Evolutionary conservation across 192 early-diverging fungal species (phyloP), one percentile per base, ranked within the genome.

Genomic region (Coemansia javaensis): DNA sequence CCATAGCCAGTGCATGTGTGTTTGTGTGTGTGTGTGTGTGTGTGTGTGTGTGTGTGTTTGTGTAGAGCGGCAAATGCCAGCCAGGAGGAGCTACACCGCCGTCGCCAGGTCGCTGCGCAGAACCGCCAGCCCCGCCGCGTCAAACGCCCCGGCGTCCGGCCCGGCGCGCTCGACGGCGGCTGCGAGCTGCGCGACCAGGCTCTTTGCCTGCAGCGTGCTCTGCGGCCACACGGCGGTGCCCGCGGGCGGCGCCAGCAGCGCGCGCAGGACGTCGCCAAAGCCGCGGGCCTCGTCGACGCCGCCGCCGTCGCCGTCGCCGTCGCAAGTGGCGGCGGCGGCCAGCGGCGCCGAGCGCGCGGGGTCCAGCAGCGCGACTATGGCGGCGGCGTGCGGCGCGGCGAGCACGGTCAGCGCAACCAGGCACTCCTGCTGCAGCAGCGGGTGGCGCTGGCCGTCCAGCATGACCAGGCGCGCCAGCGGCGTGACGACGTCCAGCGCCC

Each of bases 341-440:
- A 53, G n/a, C 13, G 44, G 31, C 21, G 24, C 23, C 24, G 45
- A 41, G 27, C 47, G 40, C 4, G 33, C 47, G 0, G 53, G 43
- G 9, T 31, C 32, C 11, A 70, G 28, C 39, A 58, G 23, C 5
- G 38, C 35, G 15, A 63, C 32, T 18, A 70, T 63, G 27, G 18
- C 23, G 14, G 18, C 9, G 24, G 21, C 9, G 20, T 18, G n/a
- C 3, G 59, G 37, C 5, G 69, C 24, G 1, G 55, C 63, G 16
- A 75, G 51, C 7, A 75, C 40, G 2, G 65, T 56, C 27, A 75
- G 48, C 5, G 65, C 64, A n/a, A 67, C 60, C 49, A 75, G 53
- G 30, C 47, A 37, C 55, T 75, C 71, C 25, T 75, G 71, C 35
- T 55, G 59, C 59, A 75, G 31, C 24, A 75, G 39, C 47, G 65